Base-by-base conservation (phyloP, 169 alveolate species). In the Toxoplasma gondii region DNA sequence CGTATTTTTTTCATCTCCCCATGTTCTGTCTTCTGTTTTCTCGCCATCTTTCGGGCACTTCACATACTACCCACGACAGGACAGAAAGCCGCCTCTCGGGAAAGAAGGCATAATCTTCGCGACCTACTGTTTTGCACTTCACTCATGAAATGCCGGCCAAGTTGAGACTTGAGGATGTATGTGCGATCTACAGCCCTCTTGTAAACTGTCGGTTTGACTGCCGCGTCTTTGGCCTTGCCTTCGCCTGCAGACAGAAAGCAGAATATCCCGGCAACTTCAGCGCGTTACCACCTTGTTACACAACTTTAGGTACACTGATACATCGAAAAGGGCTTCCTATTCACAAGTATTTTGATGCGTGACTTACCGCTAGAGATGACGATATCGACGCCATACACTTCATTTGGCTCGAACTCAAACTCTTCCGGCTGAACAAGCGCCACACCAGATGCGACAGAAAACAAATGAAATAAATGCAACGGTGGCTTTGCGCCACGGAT, bases 181-280 rank as follows among this genome's bases (percentile, higher is more conserved):
- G 98, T 97, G 94, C 97, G 97, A 91, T 99, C 99, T 64, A 98
- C 97, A 78, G 99, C 99, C 94, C 99, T 97, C 97, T 98, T 98
- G 97, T 96, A 99, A 31, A 98, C 98, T 49, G 95, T 87, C 43
- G 95, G 87, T 81, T 49, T 41, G 69, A 87, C 12, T 29, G 29
- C 95, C n/a, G 94, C 44, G 45, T 83, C 94, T 38, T 88, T 83
- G 22, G 88, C 69, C 74, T 74, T 81, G 38, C 94, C 94, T 39
- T 92, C 94, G 0, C 94, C 92, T 49, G 92, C 16, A 49, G 17
- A 70, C 92, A 53, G 2, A 39, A 70, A 0, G 43, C 16, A 70
- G 39, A 12, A 7, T n/a, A 17, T 17, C 19, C 0, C 83, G 39
- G 19, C 83, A 70, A 70, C 19, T 10, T 24, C 83, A 70, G 27